Evolutionary conservation across 108 stramenopile species (phyloP), one percentile per base, ranked within the genome.

Genomic region (Cyclostephanos invisitatus): DNA sequence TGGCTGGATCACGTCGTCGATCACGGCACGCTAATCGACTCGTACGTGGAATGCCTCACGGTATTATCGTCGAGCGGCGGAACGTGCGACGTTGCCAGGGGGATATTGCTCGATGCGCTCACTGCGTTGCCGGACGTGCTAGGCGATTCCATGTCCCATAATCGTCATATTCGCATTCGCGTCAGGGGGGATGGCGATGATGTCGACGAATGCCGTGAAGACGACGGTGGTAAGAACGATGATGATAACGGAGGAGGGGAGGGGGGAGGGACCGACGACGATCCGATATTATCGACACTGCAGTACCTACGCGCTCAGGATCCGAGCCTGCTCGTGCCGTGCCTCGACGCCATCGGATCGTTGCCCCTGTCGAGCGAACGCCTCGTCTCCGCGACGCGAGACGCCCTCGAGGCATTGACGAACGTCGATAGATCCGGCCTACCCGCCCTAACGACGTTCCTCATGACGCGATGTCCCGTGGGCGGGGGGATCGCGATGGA

Each of bases 1-100:
- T 86, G 85, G 85, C 59, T 86, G 24, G 82, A 86, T 59, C 73
- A 75, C 48, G 64, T 86, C 53, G 46, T 74, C 18, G 79, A 83
- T 44, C 35, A 74, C 9, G 17, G 61, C 0, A 54, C 75, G 21
- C 66, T 86, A 0, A 80, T 62, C 29, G 36, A 17, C n/a, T 44
- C 69, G 6, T 70, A 58, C 53, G 67, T 75, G 42, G 82, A 83
- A 66, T 66, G 64, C 47, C 36, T 86, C 2, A 73, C 79, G 0
- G 59, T 83, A 15, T 42, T 81, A 21, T 42, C 70, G 17, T 67
- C 83, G 3, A 27, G 55, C 20, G 62, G 61, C 56, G 35, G 65
- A 2, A 24, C 42, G 2, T 73, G 75, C 65, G 62, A 29, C 4
- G 40, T 48, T 29, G 51, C 75, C 28, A 21, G 75, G 10, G 47